Conservation (phyloP, 1,284 basidiomycete genomes). For the Apiotrichum porosum region DNA sequence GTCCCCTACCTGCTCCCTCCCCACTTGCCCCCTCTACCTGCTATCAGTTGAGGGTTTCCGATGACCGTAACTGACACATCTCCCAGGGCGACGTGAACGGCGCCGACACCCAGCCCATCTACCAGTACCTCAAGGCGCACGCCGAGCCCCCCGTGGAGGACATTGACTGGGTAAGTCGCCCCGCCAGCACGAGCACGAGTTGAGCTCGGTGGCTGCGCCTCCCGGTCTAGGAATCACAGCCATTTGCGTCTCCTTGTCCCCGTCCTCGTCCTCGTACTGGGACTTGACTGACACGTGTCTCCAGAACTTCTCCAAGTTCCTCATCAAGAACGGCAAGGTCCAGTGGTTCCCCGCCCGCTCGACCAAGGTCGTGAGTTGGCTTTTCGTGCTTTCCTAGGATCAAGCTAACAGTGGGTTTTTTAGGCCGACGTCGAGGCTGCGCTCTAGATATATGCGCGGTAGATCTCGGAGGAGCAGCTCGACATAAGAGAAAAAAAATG, state of each 20-base stretch:
- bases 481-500: not conserved
- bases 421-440: constrained; percentile 38
- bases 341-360: constrained; percentile 51
- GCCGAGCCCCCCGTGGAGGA: constrained; percentile 42
- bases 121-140: constrained; percentile 50
- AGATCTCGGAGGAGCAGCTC: not conserved
- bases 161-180: constrained; percentile 44
- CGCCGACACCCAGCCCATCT: constrained; percentile 51
- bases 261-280: too few relatives aligned
- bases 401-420: too few relatives aligned
- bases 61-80: not conserved
- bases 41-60: too few relatives aligned
- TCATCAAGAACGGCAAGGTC: constrained; percentile 52
- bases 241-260: too few relatives aligned
- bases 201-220: too few relatives aligned
- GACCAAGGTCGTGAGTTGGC: constrained; percentile 49
- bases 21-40: too few relatives aligned
- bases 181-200: too few relatives aligned
- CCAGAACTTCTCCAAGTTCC: constrained; percentile 52
- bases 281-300: too few relatives aligned
- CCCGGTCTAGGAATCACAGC: too few relatives aligned
- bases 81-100: constrained; percentile 52
- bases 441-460: constrained; percentile 1
- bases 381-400: too few relatives aligned
- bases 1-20: too few relatives aligned